These are phyloP conservation scores for Niveomyces coronatus DNA, from an alignment of 2,329 filamentous ascomycete species.

Conservation along the genomic window DNA sequence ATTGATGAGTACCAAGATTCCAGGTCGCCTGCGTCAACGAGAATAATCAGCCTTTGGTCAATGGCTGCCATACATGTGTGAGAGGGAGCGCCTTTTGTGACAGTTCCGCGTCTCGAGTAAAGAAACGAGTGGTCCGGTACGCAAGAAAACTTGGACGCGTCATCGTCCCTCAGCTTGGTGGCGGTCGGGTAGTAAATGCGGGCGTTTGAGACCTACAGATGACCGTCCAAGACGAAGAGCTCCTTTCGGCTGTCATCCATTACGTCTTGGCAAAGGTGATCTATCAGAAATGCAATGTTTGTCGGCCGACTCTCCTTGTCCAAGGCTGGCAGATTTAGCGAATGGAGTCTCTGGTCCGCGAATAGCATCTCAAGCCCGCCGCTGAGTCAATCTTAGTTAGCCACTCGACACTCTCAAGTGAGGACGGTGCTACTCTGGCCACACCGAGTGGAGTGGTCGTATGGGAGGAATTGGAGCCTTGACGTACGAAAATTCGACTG, in stretches of 20 bases:
- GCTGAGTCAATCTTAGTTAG: slow-evolving; percentile 34
- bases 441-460: background rate
- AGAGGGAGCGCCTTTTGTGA: too few species aligned
- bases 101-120: background rate
- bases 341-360: slow-evolving; percentile 65
- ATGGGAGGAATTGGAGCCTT: background rate
- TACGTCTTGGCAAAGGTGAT: slow-evolving; percentile 65
- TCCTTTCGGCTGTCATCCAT: slow-evolving; percentile 84
- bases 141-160: too few species aligned
- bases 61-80: too few species aligned
- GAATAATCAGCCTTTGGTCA: background rate
- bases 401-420: too few species aligned
- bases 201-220: slow-evolving; percentile 57
- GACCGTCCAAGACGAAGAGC: slow-evolving; percentile 76
- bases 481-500: slow-evolving; percentile 59
- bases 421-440: too few species aligned
- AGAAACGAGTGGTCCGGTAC: too few species aligned
- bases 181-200: background rate
- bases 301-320: slow-evolving; percentile 49
- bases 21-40: slow-evolving; percentile 59
- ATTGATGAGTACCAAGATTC: slow-evolving; percentile 93
- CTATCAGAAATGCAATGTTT: slow-evolving; percentile 67
- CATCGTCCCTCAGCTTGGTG: background rate
- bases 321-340: slow-evolving; percentile 54
- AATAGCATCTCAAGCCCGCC: slow-evolving; percentile 95